Conservation (phyloP, 2,329 filamentous ascomycete species). For the Fusarium phyllophilum region DNA sequence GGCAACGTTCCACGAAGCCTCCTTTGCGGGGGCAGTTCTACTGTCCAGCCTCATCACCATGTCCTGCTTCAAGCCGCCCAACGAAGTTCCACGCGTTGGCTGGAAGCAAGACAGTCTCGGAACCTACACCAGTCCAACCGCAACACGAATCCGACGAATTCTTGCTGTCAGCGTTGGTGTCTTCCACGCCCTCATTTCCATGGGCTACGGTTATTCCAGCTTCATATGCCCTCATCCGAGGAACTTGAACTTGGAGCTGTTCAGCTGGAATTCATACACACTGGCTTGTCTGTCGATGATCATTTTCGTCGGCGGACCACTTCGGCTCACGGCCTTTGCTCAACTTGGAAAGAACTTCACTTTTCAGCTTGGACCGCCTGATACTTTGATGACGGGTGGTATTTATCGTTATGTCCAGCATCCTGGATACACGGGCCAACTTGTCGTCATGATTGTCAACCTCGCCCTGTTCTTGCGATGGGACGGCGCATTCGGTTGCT, state of each 20-base stretch:
- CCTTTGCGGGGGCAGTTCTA: neutral
- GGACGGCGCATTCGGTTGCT: neutral
- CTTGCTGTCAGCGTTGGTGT: neutral
- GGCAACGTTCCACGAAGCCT: neutral
- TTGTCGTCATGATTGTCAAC: neutral
- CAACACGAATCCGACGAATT: neutral
- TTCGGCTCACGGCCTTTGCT: neutral
- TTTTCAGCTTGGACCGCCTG: neutral
- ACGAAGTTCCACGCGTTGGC: neutral
- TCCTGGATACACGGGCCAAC: neutral
- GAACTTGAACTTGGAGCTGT: neutral
- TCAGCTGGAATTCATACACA: neutral
- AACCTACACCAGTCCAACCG: neutral
- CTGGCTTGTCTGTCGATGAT: neutral
- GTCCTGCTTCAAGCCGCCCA: neutral
- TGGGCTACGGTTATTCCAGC: neutral
- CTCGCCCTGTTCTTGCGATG: neutral
- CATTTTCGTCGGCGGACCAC: neutral
- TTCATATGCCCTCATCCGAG: neutral
- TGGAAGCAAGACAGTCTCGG: neutral
- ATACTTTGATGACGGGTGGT: neutral
- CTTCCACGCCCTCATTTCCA: neutral
- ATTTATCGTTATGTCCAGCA: neutral
- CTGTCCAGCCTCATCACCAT: neutral
- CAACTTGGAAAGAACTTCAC: neutral